Evolutionary conservation across 2,329 filamentous ascomycete species (phyloP), one percentile per base, ranked within the genome.

Genomic region (Fusarium sublunatum): DNA sequence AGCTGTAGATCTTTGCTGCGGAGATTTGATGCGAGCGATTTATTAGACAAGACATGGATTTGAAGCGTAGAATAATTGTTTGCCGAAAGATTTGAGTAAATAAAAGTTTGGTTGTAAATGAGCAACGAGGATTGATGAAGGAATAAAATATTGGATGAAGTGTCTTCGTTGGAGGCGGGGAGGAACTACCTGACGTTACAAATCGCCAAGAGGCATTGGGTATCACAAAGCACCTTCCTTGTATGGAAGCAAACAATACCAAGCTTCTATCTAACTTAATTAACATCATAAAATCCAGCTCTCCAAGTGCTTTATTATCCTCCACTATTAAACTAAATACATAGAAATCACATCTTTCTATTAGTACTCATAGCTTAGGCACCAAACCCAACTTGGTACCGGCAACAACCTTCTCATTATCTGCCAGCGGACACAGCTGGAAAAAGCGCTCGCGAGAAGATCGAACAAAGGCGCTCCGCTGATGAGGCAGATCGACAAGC

Each of bases 401-500:
- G 3, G 82, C 83, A 25, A 86, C 79, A 3, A 81, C 78, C 76
- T 85, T 86, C 46, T 84, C 82, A 55, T 81, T 84, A 59, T 85
- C 83, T 2, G 76, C 81, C 50, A 88, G 77, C 8, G 86, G 86
- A 63, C 85, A 86, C 9, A 90, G 75, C 72, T 90, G 88, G 76
- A 91, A 91, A 79, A 90, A 91, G 53, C 88, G 81, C 73, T 88
- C 87, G 7, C 89, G 79, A 46, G 84, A 84, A 68, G 88, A 89
- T 57, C 82, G 80, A 72, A 90, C 83, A 59, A 91, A 83, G 2
- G 87, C 88, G 53, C 88, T 88, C 26, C 90, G 83, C 79, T 92
- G 91, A 68, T 91, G 86, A 5, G 88, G 88, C 61, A 92, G 75
- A 66, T 92, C 90, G 61, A 91, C 85, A 59, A 91, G 86, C 75